Conservation (phyloP, 345 rosid species). For the Mallotus nudiflorus region DNA sequence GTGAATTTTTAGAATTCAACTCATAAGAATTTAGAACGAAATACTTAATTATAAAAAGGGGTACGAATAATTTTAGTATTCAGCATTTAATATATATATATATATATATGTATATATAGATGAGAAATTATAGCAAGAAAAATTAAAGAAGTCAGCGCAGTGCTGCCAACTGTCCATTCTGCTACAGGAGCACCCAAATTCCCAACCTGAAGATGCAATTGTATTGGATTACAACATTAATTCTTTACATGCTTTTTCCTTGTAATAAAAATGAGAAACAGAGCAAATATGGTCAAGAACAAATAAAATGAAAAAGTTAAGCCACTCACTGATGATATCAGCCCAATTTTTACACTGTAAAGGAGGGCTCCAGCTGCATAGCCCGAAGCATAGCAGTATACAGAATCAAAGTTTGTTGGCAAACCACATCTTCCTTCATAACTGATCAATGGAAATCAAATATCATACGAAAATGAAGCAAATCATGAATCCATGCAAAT, state of each 20-base stretch:
- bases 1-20: too few relatives aligned
- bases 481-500: too few relatives aligned
- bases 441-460: slow-evolving; percentile 39
- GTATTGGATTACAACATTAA: background rate
- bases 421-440: slow-evolving; percentile 98
- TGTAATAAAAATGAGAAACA: too few relatives aligned
- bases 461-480: background rate
- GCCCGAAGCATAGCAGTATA: slow-evolving; percentile 91
- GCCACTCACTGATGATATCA: slow-evolving; percentile 75
- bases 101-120: too few relatives aligned
- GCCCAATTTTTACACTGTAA: slow-evolving; percentile 77
- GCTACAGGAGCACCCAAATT: slow-evolving; percentile 85
- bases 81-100: too few relatives aligned
- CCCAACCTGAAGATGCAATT: slow-evolving; percentile 58
- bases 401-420: slow-evolving; percentile 92
- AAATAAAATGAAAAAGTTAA: background rate
- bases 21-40: too few relatives aligned
- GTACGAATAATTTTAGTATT: too few relatives aligned
- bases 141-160: slow-evolving; percentile 85
- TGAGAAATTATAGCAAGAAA: too few relatives aligned
- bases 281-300: background rate
- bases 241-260: too few relatives aligned
- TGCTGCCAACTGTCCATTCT: slow-evolving; percentile 92
- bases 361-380: slow-evolving; percentile 88
- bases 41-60: too few relatives aligned